Evolutionary conservation across 768 basidiomycete genomes (phyloP).

Genomic region (Galerina marginata): DNA sequence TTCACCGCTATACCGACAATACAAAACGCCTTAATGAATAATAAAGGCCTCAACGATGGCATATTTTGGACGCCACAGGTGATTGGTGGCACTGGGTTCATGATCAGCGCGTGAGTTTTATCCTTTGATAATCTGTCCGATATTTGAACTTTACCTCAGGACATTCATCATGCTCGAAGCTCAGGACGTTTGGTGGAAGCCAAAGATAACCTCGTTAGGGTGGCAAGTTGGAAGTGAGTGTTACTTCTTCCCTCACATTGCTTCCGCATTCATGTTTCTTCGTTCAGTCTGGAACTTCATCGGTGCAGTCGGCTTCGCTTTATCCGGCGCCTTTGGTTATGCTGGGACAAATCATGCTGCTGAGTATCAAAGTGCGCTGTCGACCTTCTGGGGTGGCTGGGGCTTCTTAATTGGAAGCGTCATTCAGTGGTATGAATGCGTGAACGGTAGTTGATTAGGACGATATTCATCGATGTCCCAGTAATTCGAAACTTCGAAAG

Average conservation of each 20-base stretch:
- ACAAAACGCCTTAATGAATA: slow-evolving; percentile 32
- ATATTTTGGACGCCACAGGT: slow-evolving; percentile 70
- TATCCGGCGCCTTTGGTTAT: slow-evolving; percentile 64
- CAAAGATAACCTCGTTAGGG: slow-evolving; percentile 49
- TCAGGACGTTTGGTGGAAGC: slow-evolving; percentile 59
- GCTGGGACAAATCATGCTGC: slow-evolving; percentile 34
- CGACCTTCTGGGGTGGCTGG: slow-evolving; percentile 66
- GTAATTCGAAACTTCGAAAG: too few relatives aligned
- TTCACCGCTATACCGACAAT: slow-evolving; percentile 44
- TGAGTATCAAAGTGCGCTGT: slow-evolving; percentile 56
- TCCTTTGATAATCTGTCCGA: background rate
- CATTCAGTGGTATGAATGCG: slow-evolving; percentile 58
- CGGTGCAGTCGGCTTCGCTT: slow-evolving; percentile 61
- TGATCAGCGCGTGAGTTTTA: slow-evolving; percentile 47
- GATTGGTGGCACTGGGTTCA: slow-evolving; percentile 63
- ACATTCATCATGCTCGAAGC: slow-evolving; percentile 58
- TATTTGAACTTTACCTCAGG: slow-evolving; percentile 14
- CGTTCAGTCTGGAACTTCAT: slow-evolving; percentile 63
- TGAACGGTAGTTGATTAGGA: slow-evolving; percentile 43
- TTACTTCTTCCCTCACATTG: background rate
- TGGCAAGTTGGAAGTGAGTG: slow-evolving; percentile 56
- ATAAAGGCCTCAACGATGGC: slow-evolving; percentile 44
- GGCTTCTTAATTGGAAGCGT: slow-evolving; percentile 66
- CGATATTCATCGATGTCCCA: too few relatives aligned
- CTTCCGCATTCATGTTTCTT: background rate